Conservation (phyloP, 345 rosid species). For the Salix arbutifolia region DNA sequence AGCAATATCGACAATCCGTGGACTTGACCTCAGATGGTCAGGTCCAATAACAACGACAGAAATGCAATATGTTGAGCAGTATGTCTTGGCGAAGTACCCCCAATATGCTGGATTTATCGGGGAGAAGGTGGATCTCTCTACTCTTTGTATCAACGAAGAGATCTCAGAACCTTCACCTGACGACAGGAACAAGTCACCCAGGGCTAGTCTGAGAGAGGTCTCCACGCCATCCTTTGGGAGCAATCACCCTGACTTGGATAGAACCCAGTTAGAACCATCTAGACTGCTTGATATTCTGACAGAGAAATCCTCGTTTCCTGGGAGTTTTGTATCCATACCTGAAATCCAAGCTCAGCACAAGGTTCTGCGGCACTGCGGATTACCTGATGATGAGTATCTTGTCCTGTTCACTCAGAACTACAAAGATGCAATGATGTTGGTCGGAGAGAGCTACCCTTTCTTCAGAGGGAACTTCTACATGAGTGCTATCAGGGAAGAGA, state of each 20-base stretch:
- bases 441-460: constrained; percentile 75
- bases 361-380: constrained; percentile 58
- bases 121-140: constrained; percentile 45
- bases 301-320: constrained; percentile 61
- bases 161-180: constrained; percentile 30
- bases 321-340: constrained; percentile 66
- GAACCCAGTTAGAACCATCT: constrained; percentile 57
- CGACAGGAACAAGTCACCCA: constrained; percentile 41
- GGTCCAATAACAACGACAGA: constrained; percentile 70
- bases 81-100: constrained; percentile 64
- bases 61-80: constrained; percentile 62
- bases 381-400: constrained; percentile 52
- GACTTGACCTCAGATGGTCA: constrained; percentile 66
- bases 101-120: constrained; percentile 60
- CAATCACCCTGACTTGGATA: constrained; percentile 48
- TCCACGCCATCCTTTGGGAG: constrained; percentile 30
- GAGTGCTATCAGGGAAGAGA: constrained; percentile 39
- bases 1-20: constrained; percentile 66
- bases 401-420: constrained; percentile 61
- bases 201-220: constrained; percentile 34
- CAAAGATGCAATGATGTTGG: constrained; percentile 63
- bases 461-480: constrained; percentile 62
- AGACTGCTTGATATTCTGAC: constrained; percentile 61
- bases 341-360: constrained; percentile 63
- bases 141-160: constrained; percentile 52